phyloP scores from a whole-genome alignment of 148 eudicot species.

The Arbutus unedo region DNA sequence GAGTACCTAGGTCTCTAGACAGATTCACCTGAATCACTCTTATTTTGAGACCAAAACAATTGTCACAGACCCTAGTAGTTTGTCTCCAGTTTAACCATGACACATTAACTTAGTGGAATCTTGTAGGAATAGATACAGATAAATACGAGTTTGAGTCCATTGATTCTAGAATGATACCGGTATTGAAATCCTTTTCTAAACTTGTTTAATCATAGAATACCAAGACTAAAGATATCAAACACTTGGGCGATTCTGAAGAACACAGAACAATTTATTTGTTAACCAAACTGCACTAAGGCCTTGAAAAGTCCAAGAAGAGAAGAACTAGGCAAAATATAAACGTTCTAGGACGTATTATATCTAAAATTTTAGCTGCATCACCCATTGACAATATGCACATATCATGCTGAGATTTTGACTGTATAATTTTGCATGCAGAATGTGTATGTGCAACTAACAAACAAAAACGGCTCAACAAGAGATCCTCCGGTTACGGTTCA shows the following conservation, averaged over 20 bases:
- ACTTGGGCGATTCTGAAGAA: not conserved
- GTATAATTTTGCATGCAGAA: constrained; percentile 33
- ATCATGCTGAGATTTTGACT: not conserved
- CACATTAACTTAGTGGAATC: not conserved
- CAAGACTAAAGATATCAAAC: not conserved
- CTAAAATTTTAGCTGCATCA: not conserved
- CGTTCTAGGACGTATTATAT: not conserved
- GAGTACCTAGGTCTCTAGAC: not conserved
- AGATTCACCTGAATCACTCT: not conserved
- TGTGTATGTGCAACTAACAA: constrained; percentile 51
- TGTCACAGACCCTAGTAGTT: not conserved
- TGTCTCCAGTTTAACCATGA: constrained; percentile 7
- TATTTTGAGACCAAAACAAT: not conserved
- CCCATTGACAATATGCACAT: not conserved
- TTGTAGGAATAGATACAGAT: not conserved
- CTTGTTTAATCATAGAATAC: not conserved
- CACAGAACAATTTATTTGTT: not conserved
- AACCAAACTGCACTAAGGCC: no score
- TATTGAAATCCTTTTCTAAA: not conserved
- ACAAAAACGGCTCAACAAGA: constrained; percentile 48
- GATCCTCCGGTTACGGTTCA: constrained; percentile 51
- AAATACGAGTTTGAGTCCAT: not conserved
- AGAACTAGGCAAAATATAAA: not conserved
- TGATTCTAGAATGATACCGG: not conserved
- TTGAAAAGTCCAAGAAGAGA: not conserved